Conservation (phyloP, 192 early-diverging fungal genomes). For the Phlyctochytrium bullatum region DNA sequence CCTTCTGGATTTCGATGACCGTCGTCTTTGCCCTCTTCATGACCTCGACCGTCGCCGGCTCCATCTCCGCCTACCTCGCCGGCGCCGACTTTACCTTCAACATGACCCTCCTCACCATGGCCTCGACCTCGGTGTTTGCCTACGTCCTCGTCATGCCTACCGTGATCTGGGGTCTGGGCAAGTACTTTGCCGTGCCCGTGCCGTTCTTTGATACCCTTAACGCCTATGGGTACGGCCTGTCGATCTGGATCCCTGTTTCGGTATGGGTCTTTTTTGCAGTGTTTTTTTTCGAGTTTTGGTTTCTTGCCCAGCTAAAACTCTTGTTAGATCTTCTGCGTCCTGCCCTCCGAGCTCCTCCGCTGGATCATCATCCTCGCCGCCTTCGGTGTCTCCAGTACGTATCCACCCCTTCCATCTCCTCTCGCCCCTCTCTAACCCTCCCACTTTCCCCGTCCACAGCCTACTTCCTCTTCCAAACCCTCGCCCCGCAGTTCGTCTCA, state of each 20-base stretch:
- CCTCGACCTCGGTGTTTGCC: slow-evolving; percentile 75
- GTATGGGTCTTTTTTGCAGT: slow-evolving; percentile 31
- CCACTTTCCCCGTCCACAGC: too few species aligned
- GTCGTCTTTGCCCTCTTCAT: slow-evolving; percentile 97
- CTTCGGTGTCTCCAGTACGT: slow-evolving; percentile 68
- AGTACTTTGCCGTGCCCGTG: slow-evolving; percentile 77
- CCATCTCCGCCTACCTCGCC: slow-evolving; percentile 67
- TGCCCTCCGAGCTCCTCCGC: slow-evolving; percentile 76
- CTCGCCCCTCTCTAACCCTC: background rate
- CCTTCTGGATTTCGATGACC: slow-evolving; percentile 97
- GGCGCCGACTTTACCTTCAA: slow-evolving; percentile 64
- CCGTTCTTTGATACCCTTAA: slow-evolving; percentile 83
- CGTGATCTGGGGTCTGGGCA: slow-evolving; percentile 74
- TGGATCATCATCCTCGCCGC: slow-evolving; percentile 79
- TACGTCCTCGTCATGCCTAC: slow-evolving; percentile 72
- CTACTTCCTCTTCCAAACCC: slow-evolving; percentile 33
- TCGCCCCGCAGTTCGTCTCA: slow-evolving; percentile 25
- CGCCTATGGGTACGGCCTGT: slow-evolving; percentile 88
- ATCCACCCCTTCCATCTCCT: slow-evolving; percentile 2
- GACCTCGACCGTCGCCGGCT: slow-evolving; percentile 83
- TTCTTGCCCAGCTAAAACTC: too few species aligned
- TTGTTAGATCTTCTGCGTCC: slow-evolving; percentile 70
- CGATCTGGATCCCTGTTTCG: slow-evolving; percentile 91
- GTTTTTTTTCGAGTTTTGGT: slow-evolving; percentile 1
- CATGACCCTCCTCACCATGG: slow-evolving; percentile 78